Conservation (phyloP, 2,329 filamentous ascomycete genomes). For the Ceratocystis lukuohia region DNA sequence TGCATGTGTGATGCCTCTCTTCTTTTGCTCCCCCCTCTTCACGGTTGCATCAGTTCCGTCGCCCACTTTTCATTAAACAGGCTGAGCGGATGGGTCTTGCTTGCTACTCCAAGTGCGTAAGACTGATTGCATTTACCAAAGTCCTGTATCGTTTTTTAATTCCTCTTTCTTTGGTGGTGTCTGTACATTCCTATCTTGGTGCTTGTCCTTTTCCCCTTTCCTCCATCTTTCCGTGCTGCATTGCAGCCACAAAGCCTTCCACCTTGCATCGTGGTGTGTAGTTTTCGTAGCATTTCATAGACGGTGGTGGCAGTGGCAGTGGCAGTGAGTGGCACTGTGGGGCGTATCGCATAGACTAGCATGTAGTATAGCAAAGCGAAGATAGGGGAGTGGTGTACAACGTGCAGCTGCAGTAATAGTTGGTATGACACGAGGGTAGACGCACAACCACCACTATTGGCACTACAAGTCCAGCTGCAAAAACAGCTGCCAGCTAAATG, state of each 20-base stretch:
- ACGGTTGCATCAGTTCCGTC: not conserved
- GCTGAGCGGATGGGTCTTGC: not conserved
- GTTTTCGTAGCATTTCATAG: not conserved
- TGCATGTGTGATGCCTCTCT: not conserved
- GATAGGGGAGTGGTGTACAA: not conserved
- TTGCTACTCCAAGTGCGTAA: not conserved
- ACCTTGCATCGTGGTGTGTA: not conserved
- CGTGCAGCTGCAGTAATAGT: too few species aligned
- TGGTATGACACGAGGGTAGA: too few species aligned
- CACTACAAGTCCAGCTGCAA: too few species aligned
- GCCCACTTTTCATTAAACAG: not conserved
- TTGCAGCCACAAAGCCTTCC: not conserved
- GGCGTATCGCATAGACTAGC: not conserved
- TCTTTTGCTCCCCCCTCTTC: not conserved
- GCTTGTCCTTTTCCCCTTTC: not conserved
- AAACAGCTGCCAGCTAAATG: not conserved
- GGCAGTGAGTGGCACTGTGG: not conserved
- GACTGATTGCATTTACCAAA: not conserved
- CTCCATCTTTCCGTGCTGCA: not conserved
- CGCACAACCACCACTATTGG: too few species aligned
- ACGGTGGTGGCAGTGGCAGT: not conserved
- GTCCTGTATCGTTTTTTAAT: not conserved
- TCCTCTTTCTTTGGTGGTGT: not conserved
- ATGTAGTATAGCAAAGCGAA: not conserved
- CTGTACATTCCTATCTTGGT: not conserved